These are phyloP conservation scores for Thielaviopsis punctulata DNA, from an alignment of 2,329 filamentous ascomycete species.

Conservation along the genomic window DNA sequence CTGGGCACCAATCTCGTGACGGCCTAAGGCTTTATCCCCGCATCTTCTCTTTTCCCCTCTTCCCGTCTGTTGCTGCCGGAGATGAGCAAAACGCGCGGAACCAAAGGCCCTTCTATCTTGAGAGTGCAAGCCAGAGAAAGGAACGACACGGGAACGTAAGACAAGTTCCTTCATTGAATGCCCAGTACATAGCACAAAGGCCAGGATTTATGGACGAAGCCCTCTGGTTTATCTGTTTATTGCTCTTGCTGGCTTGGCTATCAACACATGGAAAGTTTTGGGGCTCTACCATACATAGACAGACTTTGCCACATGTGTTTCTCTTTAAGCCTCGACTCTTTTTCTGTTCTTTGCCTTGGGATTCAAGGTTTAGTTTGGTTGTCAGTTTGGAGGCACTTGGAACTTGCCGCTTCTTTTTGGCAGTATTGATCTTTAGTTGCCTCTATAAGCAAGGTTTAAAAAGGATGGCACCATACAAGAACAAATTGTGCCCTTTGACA, in stretches of 20 bases:
- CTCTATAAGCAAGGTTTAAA: not conserved
- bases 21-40: not conserved
- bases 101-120: not conserved
- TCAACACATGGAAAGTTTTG: not conserved
- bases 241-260: not conserved
- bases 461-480: not conserved
- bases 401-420: no score
- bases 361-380: not conserved
- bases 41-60: not conserved
- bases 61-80: not conserved
- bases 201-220: no score
- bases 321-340: not conserved
- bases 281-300: not conserved
- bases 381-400: no score
- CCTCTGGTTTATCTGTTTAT: no score
- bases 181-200: no score
- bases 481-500: not conserved
- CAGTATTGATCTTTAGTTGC: no score
- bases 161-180: no score
- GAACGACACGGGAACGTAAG: not conserved
- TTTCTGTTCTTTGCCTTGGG: not conserved
- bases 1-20: not conserved
- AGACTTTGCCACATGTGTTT: not conserved
- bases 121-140: no score
- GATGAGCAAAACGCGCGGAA: not conserved